These are phyloP conservation scores for Neurospora sp. DNA, from an alignment of 495 filamentous ascomycete genomes.

Conservation along the genomic window DNA sequence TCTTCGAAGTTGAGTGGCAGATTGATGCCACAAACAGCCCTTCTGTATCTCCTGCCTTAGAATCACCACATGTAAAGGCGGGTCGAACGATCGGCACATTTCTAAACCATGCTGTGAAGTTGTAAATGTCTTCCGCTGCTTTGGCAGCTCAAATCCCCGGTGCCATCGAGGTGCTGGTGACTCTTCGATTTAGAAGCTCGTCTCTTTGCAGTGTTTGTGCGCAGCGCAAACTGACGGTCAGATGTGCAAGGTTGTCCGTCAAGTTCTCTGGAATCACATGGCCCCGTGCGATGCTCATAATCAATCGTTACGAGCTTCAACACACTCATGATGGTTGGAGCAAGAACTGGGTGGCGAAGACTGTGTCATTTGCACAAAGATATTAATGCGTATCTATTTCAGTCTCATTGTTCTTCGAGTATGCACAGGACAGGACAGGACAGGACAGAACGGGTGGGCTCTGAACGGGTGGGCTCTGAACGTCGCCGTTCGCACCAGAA, in stretches of 20 bases:
- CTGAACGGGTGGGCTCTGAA: background rate
- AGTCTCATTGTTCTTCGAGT: background rate
- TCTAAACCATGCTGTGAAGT: background rate
- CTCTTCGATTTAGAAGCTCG: background rate
- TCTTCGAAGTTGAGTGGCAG: slow-evolving; percentile 53
- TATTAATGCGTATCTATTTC: background rate
- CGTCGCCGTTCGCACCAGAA: background rate
- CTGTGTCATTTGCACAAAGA: background rate
- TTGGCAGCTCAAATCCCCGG: background rate
- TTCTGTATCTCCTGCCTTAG: slow-evolving; percentile 97
- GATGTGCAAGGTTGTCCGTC: background rate
- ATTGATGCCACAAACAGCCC: slow-evolving; percentile 44
- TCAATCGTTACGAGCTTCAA: background rate
- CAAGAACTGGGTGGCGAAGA: background rate
- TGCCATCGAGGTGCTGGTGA: background rate
- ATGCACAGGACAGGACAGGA: background rate
- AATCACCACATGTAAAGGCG: slow-evolving; percentile 66
- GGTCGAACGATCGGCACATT: slow-evolving; percentile 57
- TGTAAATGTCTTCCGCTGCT: background rate
- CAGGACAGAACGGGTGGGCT: background rate
- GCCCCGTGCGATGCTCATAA: background rate
- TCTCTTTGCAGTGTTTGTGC: background rate
- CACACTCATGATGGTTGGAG: background rate
- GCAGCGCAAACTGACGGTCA: background rate
- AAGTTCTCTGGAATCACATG: background rate